These are phyloP conservation scores for Melaleuca quinquenervia DNA, from an alignment of 345 rosid genomes.

Conservation along the genomic window DNA sequence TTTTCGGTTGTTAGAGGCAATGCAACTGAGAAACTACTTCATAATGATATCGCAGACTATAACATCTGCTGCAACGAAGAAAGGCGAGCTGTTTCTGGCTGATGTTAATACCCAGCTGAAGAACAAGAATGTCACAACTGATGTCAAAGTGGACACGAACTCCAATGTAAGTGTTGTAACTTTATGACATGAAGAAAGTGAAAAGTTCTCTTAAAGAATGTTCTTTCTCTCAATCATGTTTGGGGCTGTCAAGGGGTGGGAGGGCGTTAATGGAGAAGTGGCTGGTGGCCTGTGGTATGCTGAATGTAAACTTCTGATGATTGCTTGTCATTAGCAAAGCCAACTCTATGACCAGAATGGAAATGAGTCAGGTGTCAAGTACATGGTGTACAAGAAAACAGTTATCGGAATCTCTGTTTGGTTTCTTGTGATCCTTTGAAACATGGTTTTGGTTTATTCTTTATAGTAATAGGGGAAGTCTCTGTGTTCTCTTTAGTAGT, in stretches of 20 bases:
- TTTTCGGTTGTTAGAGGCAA: not conserved
- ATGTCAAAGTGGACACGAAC: conserved; percentile 68
- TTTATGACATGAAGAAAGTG: not conserved
- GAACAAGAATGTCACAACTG: conserved; percentile 78
- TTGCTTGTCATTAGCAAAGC: not conserved
- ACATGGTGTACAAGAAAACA: not conserved
- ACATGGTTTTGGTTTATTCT: not conserved
- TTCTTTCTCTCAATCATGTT: not conserved
- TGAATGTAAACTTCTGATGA: not conserved
- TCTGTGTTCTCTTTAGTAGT: not conserved
- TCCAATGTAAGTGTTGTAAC: conserved; percentile 29
- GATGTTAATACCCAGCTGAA: conserved; percentile 79
- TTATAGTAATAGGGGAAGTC: not conserved
- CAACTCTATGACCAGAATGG: not conserved
- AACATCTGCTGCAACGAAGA: conserved; percentile 60
- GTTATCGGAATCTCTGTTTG: not conserved
- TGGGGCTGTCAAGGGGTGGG: not conserved
- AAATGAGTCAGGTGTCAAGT: not conserved
- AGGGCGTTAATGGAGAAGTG: not conserved
- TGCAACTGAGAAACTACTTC: not conserved
- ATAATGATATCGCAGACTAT: conserved; percentile 35
- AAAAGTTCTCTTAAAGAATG: not conserved
- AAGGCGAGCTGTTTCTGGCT: conserved; percentile 58
- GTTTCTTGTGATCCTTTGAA: not conserved
- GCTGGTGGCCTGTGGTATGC: not conserved